Percentiles rank a stretch among this genome's conserved stretches.
These are phyloP conservation scores for Cornus kousa DNA, from an alignment of 148 eudicot species.

Conservation along the genomic window DNA sequence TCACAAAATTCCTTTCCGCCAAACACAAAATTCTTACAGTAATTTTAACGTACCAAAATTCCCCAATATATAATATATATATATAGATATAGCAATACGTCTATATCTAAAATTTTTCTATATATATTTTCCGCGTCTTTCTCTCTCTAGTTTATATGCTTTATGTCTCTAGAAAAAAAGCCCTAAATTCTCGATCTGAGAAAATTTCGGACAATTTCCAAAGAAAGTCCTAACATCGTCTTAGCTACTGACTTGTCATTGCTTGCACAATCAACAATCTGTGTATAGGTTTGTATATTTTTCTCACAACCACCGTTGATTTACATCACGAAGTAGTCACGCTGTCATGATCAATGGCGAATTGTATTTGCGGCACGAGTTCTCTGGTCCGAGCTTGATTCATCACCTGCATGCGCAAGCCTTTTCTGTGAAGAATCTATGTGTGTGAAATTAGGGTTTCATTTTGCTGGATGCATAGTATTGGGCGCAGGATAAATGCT, in stretches of 20 bases:
- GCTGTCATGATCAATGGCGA: background rate
- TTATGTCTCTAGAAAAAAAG: background rate
- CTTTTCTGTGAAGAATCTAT: background rate
- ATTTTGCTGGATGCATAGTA: conserved; percentile 22
- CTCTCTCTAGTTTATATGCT: background rate
- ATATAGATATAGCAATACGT: background rate
- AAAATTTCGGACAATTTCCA: background rate
- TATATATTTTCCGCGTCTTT: background rate
- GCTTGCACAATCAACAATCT: background rate
- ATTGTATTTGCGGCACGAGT: background rate
- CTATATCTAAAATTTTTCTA: no score
- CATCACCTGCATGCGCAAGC: conserved; percentile 22
- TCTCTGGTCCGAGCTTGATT: background rate
- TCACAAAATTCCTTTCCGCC: conserved; percentile 22
- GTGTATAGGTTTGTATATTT: background rate
- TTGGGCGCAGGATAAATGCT: conserved; percentile 46
- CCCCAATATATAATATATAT: background rate
- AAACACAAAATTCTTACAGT: background rate
- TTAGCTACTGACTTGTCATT: background rate
- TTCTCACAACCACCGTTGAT: background rate
- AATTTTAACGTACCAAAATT: background rate
- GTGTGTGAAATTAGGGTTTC: conserved; percentile 31
- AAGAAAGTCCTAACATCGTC: background rate
- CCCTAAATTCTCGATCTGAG: conserved; percentile 18
- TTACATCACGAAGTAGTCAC: background rate